Evolutionary conservation across 2,329 filamentous ascomycete species (phyloP).

Genomic region (Monosporascus sp.): DNA sequence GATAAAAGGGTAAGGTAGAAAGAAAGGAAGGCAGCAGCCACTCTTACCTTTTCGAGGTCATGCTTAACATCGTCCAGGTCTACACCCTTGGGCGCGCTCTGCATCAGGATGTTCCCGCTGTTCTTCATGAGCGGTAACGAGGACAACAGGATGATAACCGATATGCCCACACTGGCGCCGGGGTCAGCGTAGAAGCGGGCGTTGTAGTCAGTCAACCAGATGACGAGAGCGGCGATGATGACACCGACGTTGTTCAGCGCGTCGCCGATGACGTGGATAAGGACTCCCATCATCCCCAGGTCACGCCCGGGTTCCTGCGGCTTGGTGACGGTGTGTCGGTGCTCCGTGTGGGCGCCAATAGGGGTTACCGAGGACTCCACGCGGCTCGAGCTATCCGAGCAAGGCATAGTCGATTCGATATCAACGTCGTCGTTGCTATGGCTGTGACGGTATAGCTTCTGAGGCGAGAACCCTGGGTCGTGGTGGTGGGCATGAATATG

Average conservation of each 20-base stretch:
- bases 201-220: conserved; percentile 58
- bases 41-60: conserved; percentile 57
- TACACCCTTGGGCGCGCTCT: conserved; percentile 58
- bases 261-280: conserved; percentile 67
- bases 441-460: conserved; percentile 7
- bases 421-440: conserved; percentile 35
- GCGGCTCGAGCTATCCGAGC: conserved; percentile 10
- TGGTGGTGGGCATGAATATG: conserved; percentile 4
- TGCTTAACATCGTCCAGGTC: conserved; percentile 58
- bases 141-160: conserved; percentile 64
- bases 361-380: conserved; percentile 15
- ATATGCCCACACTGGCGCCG: conserved; percentile 61
- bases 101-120: conserved; percentile 60
- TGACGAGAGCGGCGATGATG: conserved; percentile 61
- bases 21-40: too few relatives aligned
- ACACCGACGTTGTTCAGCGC: conserved; percentile 73
- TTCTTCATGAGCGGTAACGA: conserved; percentile 57
- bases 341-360: conserved; percentile 38
- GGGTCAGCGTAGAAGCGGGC: conserved; percentile 68
- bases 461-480: conserved; percentile 5
- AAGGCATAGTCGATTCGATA: conserved; percentile 18
- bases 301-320: conserved; percentile 41
- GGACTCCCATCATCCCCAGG: conserved; percentile 65
- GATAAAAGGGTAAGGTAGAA: too few relatives aligned
- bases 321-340: conserved; percentile 37